These are phyloP conservation scores for Eucalyptus pauciflora DNA, from an alignment of 345 rosid species.

Conservation along the genomic window DNA sequence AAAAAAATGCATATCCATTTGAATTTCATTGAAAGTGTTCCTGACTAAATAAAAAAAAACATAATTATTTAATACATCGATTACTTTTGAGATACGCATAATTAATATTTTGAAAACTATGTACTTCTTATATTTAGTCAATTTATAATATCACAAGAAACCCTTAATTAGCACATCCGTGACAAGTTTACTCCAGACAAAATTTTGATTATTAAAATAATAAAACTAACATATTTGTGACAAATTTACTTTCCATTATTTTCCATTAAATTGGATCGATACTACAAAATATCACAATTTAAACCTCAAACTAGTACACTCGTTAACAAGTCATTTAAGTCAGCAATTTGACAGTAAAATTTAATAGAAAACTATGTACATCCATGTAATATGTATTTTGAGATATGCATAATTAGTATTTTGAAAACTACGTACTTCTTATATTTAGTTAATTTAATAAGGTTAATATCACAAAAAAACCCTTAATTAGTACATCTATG, in stretches of 20 bases:
- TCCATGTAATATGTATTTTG: no score
- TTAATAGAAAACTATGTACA: no score
- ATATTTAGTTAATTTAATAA: no score
- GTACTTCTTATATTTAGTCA: background rate
- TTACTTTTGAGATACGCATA: background rate
- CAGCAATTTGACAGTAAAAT: accelerated
- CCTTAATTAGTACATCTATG: accelerated
- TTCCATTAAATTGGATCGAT: no score
- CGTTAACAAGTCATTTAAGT: accelerated
- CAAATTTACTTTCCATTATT: accelerated
- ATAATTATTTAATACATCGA: background rate
- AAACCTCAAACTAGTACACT: accelerated
- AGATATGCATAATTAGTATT: no score
- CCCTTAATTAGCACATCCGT: accelerated
- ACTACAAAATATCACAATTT: accelerated
- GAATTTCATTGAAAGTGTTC: background rate
- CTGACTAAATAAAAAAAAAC: background rate
- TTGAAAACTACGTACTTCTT: no score
- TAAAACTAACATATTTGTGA: accelerated
- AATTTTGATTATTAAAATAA: no score
- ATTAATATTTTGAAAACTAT: background rate
- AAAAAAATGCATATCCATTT: background rate
- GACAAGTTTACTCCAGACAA: no score
- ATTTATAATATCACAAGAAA: background rate
- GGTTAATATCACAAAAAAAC: no score